Base-by-base conservation (phyloP, 1,284 basidiomycete genomes). In the Apiotrichum gamsii region DNA sequence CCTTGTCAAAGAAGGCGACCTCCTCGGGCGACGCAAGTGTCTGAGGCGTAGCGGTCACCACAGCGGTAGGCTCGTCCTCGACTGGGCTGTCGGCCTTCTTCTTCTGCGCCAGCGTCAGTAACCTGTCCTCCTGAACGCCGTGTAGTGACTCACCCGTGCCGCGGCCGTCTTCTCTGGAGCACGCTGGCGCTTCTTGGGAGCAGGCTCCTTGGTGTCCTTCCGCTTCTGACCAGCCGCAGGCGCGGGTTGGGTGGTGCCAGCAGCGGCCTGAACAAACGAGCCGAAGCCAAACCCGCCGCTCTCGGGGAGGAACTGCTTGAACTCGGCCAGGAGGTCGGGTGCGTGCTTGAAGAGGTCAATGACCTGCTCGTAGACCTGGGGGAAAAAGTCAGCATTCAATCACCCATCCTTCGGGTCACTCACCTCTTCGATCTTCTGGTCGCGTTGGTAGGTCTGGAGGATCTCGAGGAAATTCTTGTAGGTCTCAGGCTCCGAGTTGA, bases 401-500 rank as follows among this genome's bases (percentile, higher is more conserved):
- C n/a, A n/a, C n/a, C n/a, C n/a, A n/a, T n/a, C n/a, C n/a, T n/a
- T n/a, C n/a, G n/a, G n/a, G n/a, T n/a, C 45, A 76, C 87, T 71
- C 66, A 91, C 91, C 65, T 95, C 90, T 54, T 87, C 84, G 23
- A 89, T 80, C 53, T 82, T 80, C 66, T 90, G 87, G 65, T 97
- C 93, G 69, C 93, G 93, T 72, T 97, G 93, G 73, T 96, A 97
- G 25, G 88, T 87, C 76, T 98, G 95, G 58, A 99, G 75, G 46
- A 98, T 94, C 75, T 98, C 94, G 61, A 99, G 77, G 74, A 99
- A 99, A 65, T 90, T 85, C 75, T 97, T 97, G 78, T 99, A 99
- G 36, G 87, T 94, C 61, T 94, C 89, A 19, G 86, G 84, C 58
- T 96, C 90, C 54, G 86, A 83, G n/a, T 82, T 77, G 73, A 87